Evolutionary conservation across 2,329 filamentous ascomycete genomes (phyloP).

Genomic region (Penicillium sp.): DNA sequence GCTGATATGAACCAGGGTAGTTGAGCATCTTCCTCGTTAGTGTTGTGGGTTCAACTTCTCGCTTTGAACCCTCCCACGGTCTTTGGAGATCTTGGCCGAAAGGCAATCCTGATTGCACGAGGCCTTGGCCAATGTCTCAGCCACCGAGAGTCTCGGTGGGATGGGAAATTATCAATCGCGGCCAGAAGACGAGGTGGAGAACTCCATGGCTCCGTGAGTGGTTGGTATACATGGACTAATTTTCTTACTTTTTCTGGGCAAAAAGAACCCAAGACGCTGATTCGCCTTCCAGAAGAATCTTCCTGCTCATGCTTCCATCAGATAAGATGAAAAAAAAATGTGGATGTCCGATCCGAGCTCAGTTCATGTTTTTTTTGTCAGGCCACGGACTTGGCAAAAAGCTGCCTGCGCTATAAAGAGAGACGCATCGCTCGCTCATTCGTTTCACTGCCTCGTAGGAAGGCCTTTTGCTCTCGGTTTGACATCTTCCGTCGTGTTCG

Average conservation of each 20-base stretch:
- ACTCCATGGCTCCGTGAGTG: background rate
- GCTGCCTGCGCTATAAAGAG: background rate
- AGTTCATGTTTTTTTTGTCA: background rate
- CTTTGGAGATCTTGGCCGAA: no score
- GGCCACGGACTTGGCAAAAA: slow-evolving; percentile 9
- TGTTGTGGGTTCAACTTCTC: no score
- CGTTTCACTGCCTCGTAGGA: background rate
- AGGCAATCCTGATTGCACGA: no score
- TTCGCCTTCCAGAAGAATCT: background rate
- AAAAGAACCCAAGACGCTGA: background rate
- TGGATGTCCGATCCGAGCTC: background rate
- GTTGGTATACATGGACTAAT: background rate
- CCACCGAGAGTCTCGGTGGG: background rate
- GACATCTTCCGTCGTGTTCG: background rate
- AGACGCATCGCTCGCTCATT: background rate
- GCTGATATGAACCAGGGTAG: no score
- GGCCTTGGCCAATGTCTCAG: background rate
- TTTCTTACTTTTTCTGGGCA: background rate
- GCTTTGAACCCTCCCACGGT: no score
- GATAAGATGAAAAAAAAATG: slow-evolving; percentile 16
- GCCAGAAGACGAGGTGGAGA: slow-evolving; percentile 11
- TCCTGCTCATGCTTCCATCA: slow-evolving; percentile 3
- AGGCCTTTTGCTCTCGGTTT: background rate
- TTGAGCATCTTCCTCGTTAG: no score
- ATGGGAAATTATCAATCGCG: background rate